Evolutionary conservation across 2,329 filamentous ascomycete genomes (phyloP).

Genomic region (Microthyrium microscopicum): DNA sequence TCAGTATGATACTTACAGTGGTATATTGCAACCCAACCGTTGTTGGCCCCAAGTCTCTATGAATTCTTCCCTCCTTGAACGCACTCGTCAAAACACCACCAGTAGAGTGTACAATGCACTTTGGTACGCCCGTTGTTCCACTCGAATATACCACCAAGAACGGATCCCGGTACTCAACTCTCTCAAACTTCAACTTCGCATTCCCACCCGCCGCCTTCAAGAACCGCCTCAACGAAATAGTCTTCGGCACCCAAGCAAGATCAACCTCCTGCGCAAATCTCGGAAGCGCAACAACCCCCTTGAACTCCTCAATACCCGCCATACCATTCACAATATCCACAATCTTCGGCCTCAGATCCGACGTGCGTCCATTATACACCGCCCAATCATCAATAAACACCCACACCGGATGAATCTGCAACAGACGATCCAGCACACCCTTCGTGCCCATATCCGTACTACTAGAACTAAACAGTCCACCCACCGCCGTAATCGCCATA

Average conservation of each 20-base stretch:
- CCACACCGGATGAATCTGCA: conserved; percentile 60
- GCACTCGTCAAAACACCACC: conserved; percentile 45
- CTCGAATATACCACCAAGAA: conserved; percentile 64
- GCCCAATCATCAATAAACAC: conserved; percentile 74
- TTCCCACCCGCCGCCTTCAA: conserved; percentile 21
- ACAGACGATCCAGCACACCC: conserved; percentile 56
- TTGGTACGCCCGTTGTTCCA: conserved; percentile 69
- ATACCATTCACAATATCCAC: conserved; percentile 46
- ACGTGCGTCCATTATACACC: conserved; percentile 60
- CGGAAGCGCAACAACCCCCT: conserved; percentile 47
- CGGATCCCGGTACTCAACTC: conserved; percentile 55
- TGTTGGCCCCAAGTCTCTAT: conserved; percentile 28
- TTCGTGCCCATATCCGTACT: conserved; percentile 73
- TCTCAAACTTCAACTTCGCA: conserved; percentile 34
- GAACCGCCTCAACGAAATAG: conserved; percentile 27
- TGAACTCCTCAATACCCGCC: conserved; percentile 41
- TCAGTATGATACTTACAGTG: conserved; percentile 20
- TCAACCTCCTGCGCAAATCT: conserved; percentile 47
- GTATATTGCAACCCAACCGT: conserved; percentile 40
- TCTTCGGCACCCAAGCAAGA: conserved; percentile 34
- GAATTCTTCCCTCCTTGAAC: conserved; percentile 43
- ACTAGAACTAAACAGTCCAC: conserved; percentile 58
- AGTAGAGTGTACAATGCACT: conserved; percentile 68
- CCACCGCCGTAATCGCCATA: conserved; percentile 51
- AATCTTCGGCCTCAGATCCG: conserved; percentile 61